These are phyloP conservation scores for Coniferiporia weirii DNA, from an alignment of 1,284 basidiomycete species.

Conservation along the genomic window DNA sequence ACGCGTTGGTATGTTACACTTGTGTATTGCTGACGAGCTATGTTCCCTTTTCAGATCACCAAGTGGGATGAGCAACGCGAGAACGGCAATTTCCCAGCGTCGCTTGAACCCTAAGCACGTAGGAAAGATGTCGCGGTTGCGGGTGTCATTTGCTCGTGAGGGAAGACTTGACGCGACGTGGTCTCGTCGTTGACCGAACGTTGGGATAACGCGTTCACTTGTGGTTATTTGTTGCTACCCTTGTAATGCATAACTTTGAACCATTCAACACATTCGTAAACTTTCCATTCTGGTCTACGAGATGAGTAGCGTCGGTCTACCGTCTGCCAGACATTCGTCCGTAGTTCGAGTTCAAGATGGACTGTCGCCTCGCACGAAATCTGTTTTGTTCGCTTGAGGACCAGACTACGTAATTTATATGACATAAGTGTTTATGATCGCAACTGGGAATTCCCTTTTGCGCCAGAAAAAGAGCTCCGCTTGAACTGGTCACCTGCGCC, in stretches of 20 bases:
- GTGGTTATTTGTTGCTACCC: too few species aligned
- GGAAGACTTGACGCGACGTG: neutral
- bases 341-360: too few species aligned
- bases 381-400: too few species aligned
- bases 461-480: neutral
- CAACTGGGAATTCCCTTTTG: neutral
- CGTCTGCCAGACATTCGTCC: too few species aligned
- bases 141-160: neutral
- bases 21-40: conserved; percentile 16
- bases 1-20: neutral
- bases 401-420: too few species aligned
- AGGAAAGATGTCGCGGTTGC: neutral
- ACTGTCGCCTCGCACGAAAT: too few species aligned
- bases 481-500: neutral
- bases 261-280: too few species aligned
- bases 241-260: too few species aligned
- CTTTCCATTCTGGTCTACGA: too few species aligned
- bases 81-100: conserved; percentile 86
- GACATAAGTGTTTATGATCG: too few species aligned
- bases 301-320: too few species aligned
- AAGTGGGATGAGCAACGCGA: conserved; percentile 95
- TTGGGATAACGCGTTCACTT: neutral
- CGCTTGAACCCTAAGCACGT: conserved; percentile 63
- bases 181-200: neutral
- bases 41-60: conserved; percentile 47